Conservation (phyloP, 2,329 filamentous ascomycete species). For the Cytospora paraplurivora region DNA sequence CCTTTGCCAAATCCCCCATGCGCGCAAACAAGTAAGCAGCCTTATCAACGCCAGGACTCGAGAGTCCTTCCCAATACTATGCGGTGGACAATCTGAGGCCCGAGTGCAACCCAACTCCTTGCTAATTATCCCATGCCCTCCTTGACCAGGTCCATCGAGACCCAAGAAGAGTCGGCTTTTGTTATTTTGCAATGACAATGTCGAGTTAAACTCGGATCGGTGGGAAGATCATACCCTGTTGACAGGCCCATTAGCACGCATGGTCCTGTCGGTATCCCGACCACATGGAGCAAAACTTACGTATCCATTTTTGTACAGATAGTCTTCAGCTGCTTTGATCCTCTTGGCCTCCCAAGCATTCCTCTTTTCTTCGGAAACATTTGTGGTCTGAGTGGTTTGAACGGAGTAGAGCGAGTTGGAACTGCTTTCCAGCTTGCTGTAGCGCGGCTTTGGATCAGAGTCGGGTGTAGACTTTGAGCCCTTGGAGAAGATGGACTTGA, state of each 20-base stretch:
- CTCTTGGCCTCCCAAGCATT: conserved; percentile 22
- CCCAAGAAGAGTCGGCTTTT: no score
- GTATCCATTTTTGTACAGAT: conserved; percentile 21
- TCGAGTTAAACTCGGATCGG: background rate
- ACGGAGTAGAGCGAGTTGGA: background rate
- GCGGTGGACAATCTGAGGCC: no score
- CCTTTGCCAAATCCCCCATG: no score
- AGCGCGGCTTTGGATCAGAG: background rate
- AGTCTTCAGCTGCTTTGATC: conserved; percentile 21
- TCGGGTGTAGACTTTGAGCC: conserved; percentile 13
- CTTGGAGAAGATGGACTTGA: conserved; percentile 23
- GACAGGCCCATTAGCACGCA: background rate
- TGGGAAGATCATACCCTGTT: conserved; percentile 14
- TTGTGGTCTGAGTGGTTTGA: background rate
- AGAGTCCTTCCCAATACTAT: no score
- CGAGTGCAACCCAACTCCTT: no score
- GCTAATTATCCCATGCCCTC: no score
- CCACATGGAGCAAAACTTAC: conserved; percentile 9
- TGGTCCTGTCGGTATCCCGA: background rate
- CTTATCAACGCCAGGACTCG: no score
- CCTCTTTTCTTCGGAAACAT: conserved; percentile 11
- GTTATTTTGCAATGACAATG: no score
- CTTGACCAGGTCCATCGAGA: no score
- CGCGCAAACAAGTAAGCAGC: no score
- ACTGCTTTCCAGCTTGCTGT: background rate